A percentile compares a stretch with the other conserved stretches of the same genome.
These are phyloP conservation scores for Calycina marina DNA, from an alignment of 2,329 filamentous ascomycete species.

Conservation along the genomic window DNA sequence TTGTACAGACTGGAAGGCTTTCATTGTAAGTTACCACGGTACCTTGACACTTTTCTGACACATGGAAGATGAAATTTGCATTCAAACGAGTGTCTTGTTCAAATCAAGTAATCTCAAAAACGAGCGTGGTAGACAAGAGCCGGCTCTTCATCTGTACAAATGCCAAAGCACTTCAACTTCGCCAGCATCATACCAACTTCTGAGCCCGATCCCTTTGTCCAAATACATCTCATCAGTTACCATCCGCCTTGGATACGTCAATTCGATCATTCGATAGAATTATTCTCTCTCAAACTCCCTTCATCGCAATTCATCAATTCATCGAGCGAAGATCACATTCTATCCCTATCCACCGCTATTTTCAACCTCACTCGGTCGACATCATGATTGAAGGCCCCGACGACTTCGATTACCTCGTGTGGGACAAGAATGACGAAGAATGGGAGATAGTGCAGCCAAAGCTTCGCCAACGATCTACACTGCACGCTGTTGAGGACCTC, in stretches of 20 bases:
- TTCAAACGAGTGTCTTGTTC: neutral
- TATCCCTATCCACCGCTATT: slow-evolving; percentile 4
- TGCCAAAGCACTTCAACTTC: neutral
- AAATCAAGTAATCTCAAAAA: neutral
- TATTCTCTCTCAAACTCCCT: slow-evolving; percentile 5
- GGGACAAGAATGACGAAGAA: slow-evolving; percentile 13
- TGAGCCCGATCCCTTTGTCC: slow-evolving; percentile 1
- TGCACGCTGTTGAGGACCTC: slow-evolving; percentile 6
- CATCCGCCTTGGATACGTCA: slow-evolving; percentile 4
- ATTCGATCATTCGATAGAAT: slow-evolving; percentile 5
- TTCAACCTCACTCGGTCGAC: slow-evolving; percentile 3
- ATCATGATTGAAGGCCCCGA: slow-evolving; percentile 4
- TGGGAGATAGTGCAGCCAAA: slow-evolving; percentile 8
- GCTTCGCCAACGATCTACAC: slow-evolving; percentile 5
- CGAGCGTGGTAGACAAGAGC: neutral
- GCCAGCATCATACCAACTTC: neutral
- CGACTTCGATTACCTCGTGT: slow-evolving; percentile 12
- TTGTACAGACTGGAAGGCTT: neutral
- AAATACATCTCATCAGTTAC: slow-evolving; percentile 4
- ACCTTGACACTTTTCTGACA: neutral
- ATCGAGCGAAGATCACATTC: slow-evolving; percentile 3
- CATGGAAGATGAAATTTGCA: neutral
- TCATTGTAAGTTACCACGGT: neutral
- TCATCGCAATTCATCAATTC: slow-evolving; percentile 4
- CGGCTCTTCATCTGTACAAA: neutral